Base-by-base conservation (phyloP, 352 stramenopile genomes). In the Phytophthora crassamura region DNA sequence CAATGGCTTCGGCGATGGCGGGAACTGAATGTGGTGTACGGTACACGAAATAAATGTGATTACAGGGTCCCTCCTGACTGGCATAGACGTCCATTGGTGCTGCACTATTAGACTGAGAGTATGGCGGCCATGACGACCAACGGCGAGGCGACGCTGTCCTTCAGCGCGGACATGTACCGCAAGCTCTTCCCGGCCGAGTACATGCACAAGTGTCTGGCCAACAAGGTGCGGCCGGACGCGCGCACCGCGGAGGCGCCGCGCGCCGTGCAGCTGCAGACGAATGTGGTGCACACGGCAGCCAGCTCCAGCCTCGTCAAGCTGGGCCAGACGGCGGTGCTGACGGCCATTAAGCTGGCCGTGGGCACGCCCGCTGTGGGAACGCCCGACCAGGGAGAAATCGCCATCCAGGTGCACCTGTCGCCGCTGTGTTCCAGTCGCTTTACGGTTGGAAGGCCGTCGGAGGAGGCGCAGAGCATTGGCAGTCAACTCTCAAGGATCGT, bases 111-210 rank as follows among this genome's bases (percentile, higher is more conserved):
- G 33, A 43, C 14, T 14, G 7, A 6, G 4, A 49, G 1, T 7
- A 69, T 67, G 67, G 33, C 60, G 32, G 47, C 32, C n/a, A 61
- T 41, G 42, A 43, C 42, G 42, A 53, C 39, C 22, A 61, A 40
- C 16, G 60, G 68, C 36, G 70, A 67, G 10, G 59, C 61, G 55
- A 52, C 67, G 74, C 70, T 90, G 22, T 77, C 76, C 59, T 91
- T 92, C 69, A 72, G 67, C 30, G 69, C 86, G 1, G 82, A 88
- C 53, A 80, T 91, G 66, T 95, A 89, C 67, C 73, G 74, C 50
- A 91, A 86, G 65, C 69, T 95, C 12, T 93, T 93, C 57, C 81
- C 85, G n/a, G 63, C 64, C 15, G 84, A 89, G 56, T 95, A 91
- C 60, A 72, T 87, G 63, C 62, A 59, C 18, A 84, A 77, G 50